A percentile compares a stretch with the other conserved stretches of the same genome.
These are phyloP conservation scores for Musa beccarii DNA, from an alignment of 176 grass and related monocot species.

Conservation along the genomic window DNA sequence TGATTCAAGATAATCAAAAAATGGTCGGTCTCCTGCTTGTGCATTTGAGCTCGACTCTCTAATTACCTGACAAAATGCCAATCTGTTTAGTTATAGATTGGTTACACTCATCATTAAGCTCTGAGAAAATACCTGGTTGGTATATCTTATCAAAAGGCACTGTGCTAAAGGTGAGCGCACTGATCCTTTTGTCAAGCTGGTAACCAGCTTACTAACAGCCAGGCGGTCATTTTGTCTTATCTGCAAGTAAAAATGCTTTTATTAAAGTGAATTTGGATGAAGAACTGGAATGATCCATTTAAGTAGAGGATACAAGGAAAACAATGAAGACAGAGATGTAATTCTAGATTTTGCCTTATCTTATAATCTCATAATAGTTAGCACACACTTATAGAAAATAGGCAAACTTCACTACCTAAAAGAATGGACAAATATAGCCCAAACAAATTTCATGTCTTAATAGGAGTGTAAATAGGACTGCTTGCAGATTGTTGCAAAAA, in stretches of 20 bases:
- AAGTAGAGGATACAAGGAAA: background rate
- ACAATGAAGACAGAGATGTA: too few relatives aligned
- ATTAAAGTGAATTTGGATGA: too few relatives aligned
- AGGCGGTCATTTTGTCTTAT: conserved; percentile 95
- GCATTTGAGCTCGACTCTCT: conserved; percentile 52
- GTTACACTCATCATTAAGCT: background rate
- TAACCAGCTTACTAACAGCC: conserved; percentile 94
- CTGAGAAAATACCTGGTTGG: conserved; percentile 61
- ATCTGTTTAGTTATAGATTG: background rate
- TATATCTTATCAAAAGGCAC: conserved; percentile 89
- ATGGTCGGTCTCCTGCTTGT: conserved; percentile 84
- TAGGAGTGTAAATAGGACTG: too few relatives aligned
- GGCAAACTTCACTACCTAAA: too few relatives aligned
- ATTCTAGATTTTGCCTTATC: too few relatives aligned
- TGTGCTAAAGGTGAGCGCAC: conserved; percentile 91
- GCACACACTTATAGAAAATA: too few relatives aligned
- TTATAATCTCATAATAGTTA: too few relatives aligned
- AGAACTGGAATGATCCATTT: background rate
- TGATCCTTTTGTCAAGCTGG: conserved; percentile 88
- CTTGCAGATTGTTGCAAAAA: too few relatives aligned
- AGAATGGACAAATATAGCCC: too few relatives aligned
- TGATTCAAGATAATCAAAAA: conserved; percentile 93
- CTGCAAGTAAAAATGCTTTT: conserved; percentile 22
- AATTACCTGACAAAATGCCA: conserved; percentile 54
- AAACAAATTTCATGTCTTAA: too few relatives aligned